Evolutionary conservation across 106 monocot species (phyloP), one percentile per base, ranked within the genome.

Genomic region (Apostasia shenzhenica): DNA sequence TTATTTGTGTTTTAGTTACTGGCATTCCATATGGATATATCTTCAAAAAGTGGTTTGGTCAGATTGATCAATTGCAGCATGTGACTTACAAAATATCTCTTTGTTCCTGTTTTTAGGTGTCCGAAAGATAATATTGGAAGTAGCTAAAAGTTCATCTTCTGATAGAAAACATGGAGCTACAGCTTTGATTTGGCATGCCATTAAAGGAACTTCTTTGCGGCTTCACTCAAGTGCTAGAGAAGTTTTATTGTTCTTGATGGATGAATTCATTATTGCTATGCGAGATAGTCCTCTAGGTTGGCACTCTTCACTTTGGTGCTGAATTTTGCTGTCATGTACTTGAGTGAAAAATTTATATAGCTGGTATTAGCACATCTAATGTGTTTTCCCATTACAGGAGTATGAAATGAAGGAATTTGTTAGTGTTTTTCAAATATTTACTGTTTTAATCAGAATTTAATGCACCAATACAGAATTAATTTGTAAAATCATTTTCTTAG

Each of bases 161-260:
- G 62, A 41, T 45, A 80, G 52, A 53, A 81, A 83, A 83, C 63
- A 39, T 55, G 90, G 85, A 40, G 82, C 66, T 62, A 68, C 64
- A 52, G 72, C 85, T 80, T 81, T 99, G 67, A 48, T 92, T 52
- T 93, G 85, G 79, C 70, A 92, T 78, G 76, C 71, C 39, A 76
- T 93, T 81, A 82, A 72, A 77, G 87, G 97, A 57, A 89, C 89
- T 63, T 81, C 85, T 54, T 83, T 73, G 46, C 89, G 63, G 43
- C 89, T 99, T 72, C 92, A 99, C 76, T 99, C 97, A 55, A 90
- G 69, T 73, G 87, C 87, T 52, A 82, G 74, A 68, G 50, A 71
- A 67, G 79, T 99, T 39, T 74, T 92, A 50, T 66, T 57, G 51
- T 72, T 84, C 61, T 80, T 99, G 75, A 72, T 99, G 54, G 78